phyloP scores from a whole-genome alignment of 805 yeast genomes.

The Suhomyces tanzawaensis region DNA sequence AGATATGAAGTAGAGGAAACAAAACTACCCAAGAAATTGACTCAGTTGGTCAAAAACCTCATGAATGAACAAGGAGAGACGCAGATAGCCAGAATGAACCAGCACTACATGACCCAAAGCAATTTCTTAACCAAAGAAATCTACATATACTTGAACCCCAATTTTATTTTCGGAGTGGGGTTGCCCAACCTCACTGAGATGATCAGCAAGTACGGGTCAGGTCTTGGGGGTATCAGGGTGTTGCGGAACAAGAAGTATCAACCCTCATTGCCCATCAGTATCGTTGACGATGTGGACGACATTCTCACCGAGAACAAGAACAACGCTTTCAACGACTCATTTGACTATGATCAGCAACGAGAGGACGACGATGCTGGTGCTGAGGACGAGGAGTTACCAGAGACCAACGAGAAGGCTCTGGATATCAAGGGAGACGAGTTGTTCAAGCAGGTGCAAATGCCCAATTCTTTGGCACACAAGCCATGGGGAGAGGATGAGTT shows the following conservation, averaged over 20 bases:
- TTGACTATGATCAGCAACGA: conserved; percentile 24
- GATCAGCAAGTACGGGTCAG: conserved; percentile 73
- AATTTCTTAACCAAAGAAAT: conserved; percentile 39
- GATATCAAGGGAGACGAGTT: conserved; percentile 45
- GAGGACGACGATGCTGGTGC: conserved; percentile 18
- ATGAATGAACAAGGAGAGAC: conserved; percentile 37
- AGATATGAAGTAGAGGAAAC: conserved; percentile 81
- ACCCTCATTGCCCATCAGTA: conserved; percentile 68
- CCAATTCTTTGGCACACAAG: conserved; percentile 50
- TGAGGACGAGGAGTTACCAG: neutral
- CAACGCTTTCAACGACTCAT: conserved; percentile 30
- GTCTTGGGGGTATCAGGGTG: conserved; percentile 58
- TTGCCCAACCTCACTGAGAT: conserved; percentile 76
- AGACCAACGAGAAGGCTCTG: neutral
- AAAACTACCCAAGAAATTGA: conserved; percentile 48
- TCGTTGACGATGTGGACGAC: conserved; percentile 72
- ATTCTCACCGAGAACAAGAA: conserved; percentile 36
- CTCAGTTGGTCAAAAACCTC: conserved; percentile 30
- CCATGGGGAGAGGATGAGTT: conserved; percentile 49
- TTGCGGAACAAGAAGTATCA: conserved; percentile 56
- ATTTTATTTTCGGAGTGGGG: conserved; percentile 52
- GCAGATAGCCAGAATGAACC: conserved; percentile 24
- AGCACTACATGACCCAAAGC: conserved; percentile 41
- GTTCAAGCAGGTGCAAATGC: conserved; percentile 48
- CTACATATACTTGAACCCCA: conserved; percentile 51